Evolutionary conservation across 768 basidiomycete species (phyloP).

Genomic region (Termitomyces titanicus): DNA sequence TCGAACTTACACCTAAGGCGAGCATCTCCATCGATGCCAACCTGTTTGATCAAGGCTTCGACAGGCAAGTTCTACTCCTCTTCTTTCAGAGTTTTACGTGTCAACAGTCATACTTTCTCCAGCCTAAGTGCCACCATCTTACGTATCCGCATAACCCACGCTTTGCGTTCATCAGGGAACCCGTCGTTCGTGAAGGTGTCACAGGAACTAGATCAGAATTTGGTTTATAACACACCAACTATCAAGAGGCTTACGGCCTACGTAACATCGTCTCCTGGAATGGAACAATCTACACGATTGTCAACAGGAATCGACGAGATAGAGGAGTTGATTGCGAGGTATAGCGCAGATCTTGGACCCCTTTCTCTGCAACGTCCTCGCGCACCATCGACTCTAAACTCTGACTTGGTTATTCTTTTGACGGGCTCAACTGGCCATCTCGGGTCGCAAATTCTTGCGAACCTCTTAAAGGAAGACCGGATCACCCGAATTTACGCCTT

Average conservation of each 20-base stretch:
- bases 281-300: neutral
- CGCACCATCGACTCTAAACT: no score
- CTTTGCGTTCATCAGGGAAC: neutral
- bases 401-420: neutral
- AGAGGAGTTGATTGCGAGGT: neutral
- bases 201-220: neutral
- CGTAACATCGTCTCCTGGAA: slow-evolving; percentile 9
- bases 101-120: neutral
- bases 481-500: neutral
- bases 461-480: neutral
- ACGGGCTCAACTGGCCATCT: slow-evolving; percentile 2
- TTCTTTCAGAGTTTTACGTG: neutral
- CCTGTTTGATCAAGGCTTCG: slow-evolving; percentile 16
- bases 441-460: neutral
- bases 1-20: slow-evolving; percentile 9
- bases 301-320: neutral
- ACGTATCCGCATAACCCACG: slow-evolving; percentile 6
- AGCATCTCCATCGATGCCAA: neutral
- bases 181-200: neutral
- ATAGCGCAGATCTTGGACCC: neutral
- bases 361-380: neutral
- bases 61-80: slow-evolving; percentile 4
- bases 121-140: slow-evolving; percentile 28
- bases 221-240: neutral
- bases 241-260: neutral